Evolutionary conservation across 148 eudicot species (phyloP).

Genomic region (Diospyros kaki): DNA sequence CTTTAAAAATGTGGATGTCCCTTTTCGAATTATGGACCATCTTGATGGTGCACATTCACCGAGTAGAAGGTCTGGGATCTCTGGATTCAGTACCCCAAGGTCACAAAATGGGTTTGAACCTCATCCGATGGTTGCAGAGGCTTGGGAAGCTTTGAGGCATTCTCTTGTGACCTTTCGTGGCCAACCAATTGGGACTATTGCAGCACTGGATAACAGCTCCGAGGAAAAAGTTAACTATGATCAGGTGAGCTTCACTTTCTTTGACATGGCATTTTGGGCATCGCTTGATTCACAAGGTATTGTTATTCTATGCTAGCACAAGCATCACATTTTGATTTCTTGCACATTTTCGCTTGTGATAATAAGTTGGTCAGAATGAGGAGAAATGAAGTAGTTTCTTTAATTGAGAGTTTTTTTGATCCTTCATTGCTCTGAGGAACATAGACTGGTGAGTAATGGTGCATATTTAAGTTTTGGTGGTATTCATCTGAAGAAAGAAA

Average conservation of each 20-base stretch:
- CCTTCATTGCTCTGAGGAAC: neutral
- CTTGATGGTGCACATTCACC: conserved; percentile 43
- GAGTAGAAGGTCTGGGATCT: conserved; percentile 55
- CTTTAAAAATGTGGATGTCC: conserved; percentile 35
- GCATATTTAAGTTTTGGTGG: neutral
- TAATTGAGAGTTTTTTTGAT: neutral
- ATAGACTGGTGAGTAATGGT: neutral
- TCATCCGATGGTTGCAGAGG: conserved; percentile 72
- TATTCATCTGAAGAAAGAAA: too few relatives aligned
- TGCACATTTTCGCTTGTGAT: neutral
- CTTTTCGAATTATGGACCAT: conserved; percentile 37
- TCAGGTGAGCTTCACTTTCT: conserved; percentile 52
- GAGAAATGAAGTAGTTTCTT: neutral
- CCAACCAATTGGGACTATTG: conserved; percentile 94
- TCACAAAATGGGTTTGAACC: conserved; percentile 62
- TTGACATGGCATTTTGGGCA: neutral
- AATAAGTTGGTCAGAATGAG: neutral
- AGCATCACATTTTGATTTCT: neutral
- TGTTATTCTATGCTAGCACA: neutral
- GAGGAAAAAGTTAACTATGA: conserved; percentile 86
- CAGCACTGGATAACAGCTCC: conserved; percentile 64
- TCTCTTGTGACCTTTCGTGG: conserved; percentile 80
- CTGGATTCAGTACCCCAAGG: conserved; percentile 69
- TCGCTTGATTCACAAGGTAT: neutral
- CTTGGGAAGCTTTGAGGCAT: conserved; percentile 83